Evolutionary conservation across 2,329 filamentous ascomycete species (phyloP), one percentile per base, ranked within the genome.

Genomic region (Tolypocladium ovalisporum): DNA sequence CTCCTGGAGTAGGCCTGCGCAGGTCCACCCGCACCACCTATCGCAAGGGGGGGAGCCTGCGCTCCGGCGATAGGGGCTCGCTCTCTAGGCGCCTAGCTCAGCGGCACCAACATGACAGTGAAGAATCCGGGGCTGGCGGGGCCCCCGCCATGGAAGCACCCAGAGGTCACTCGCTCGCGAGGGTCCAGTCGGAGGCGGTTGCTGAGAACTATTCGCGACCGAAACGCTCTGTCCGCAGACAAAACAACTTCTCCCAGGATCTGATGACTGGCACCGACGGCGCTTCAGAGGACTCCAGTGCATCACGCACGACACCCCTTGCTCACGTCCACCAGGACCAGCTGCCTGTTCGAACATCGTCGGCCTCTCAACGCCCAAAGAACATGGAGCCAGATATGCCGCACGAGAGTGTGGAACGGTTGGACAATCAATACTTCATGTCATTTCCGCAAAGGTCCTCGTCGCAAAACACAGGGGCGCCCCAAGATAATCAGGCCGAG

Each of bases 21-120:
- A 84, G 94, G 60, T 97, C 94, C 15, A 99, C 91, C 24, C 83
- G 90, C 56, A 99, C 94, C 6, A 93, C 89, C 32, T 97, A 97
- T 70, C 80, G 92, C 65, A 90, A 85, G 65, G 80, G 89, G 58
- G 92, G 92, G 37, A 97, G 92, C 74, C 71, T 96, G 61, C 86
- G 88, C 54, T 89, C 86, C 62, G 88, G 89, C 29, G 88, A 94
- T 59, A 82, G 88, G 56, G 77, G 84, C 4, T 84, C 88, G 0
- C 87, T 90, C 63, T 88, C 89, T 1, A 90, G 89, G 70, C 83
- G 93, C 42, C 78, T 84, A 51, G 78, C 78, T 5, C 80, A 82
- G 49, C 83, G 83, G 58, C 80, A 83, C 17, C 47, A 51, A 29
- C 75, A 79, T n/a, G 86, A 88, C 22, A 78, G 78, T 17, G 84